Base-by-base conservation (phyloP, 805 yeast species). In the Cyberlindnera mrakii region DNA sequence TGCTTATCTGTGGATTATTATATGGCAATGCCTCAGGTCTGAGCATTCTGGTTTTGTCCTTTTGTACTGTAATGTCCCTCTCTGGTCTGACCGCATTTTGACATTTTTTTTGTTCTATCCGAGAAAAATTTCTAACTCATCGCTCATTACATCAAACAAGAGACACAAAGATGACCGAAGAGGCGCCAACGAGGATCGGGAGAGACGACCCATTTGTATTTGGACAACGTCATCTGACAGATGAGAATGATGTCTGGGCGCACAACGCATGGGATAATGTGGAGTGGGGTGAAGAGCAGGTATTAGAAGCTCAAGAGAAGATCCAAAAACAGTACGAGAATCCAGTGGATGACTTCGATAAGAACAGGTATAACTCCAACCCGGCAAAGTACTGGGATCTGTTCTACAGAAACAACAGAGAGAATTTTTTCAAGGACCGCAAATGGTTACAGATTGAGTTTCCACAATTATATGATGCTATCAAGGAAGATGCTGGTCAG, bases 261-360 rank as follows among this genome's bases (percentile, higher is more conserved):
- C 95, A 85, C 59, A 93, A 93, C 60, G 99, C 99, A 0, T 71
- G 79, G 85, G 99, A 93, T 62, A 96, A 93, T 60, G 97, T 89
- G 30, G 96, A 88, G 58, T 90, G 96, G 96, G 97, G 95, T 39
- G 89, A 85, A 41, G 96, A 88, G 53, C 97, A 93, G 60, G 62
- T 81, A 13, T 58, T 68, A 17, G 80, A 83, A 49, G 96, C 96
- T 3, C 74, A 83, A 56, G 80, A 74, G 53, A 79, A 82, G 60
- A 83, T 91, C 30, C 64, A 76, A 18, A 75, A 78, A 50, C 99
- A 93, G 60, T 75, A 77, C 45, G 85, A 82, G 35, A 68, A 70
- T 42, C 98, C 97, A 1, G 99, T 93, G n/a, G 69, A 77, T 30
- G 96, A 87, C 2, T 85, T 84, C 58, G 96, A 91, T 60, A 88